Base-by-base conservation (phyloP, 2,329 filamentous ascomycete genomes). In the Emmonsiellopsis sp. region DNA sequence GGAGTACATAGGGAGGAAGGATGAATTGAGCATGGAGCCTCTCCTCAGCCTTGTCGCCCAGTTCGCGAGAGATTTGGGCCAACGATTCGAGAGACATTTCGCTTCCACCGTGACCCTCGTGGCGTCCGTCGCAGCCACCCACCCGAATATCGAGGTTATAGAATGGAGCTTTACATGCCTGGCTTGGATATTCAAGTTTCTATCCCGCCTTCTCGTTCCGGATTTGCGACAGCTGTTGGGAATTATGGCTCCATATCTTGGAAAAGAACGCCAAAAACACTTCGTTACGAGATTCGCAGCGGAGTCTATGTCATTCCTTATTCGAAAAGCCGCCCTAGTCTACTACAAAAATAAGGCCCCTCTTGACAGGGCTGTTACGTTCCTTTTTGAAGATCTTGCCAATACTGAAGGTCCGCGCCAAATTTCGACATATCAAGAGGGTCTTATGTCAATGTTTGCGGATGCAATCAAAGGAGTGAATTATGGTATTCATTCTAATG, bases 121-220 rank as follows among this genome's bases (percentile, higher is more conserved):
- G 52, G 81, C 88, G 40, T 82, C 83, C 13, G 80, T 97, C 58
- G 91, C 90, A 9, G 84, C 84, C 52, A 86, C 83, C 62, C 83
- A 88, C 51, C 79, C 87, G 53, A 86, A 88, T 63, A 84, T 88
- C 31, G 88, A 91, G 58, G 90, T 94, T n/a, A 88, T 97, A 49
- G 93, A 98, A 72, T 97, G 92, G 91, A 92, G 88, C 49, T 98
- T 98, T 71, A 89, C 86, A 10, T 91, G 88, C 61, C 77, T 98
- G 53, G 90, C 93, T 45, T 98, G 94, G 77, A 77, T 97, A 42
- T 96, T 98, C 80, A 98, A 98, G 67, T 97, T 97, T 65, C 80
- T 98, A 5, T 94, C 90, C 2, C 84, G 88, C 58, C 79, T 97
- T 0, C 72, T 98, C 21, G 87, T 93, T 0, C 86, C 89, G 3